Evolutionary conservation across 2,329 filamentous ascomycete species (phyloP).

Genomic region (Exophiala lecanii-corni): DNA sequence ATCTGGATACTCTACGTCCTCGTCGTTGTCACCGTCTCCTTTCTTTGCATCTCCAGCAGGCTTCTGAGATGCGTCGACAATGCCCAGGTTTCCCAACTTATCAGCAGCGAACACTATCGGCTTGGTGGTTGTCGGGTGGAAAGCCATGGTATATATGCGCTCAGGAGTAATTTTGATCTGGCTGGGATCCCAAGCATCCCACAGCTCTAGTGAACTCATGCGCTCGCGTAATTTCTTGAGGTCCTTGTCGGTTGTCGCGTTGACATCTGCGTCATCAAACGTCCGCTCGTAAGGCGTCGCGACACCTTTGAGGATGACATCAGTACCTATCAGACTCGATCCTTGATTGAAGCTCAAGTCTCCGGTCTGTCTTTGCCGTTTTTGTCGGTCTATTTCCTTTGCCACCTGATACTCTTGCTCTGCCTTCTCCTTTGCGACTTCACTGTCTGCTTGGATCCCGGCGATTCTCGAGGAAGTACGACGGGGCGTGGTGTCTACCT

Average conservation of each 20-base stretch:
- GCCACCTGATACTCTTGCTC: constrained; percentile 58
- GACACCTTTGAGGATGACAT: constrained; percentile 57
- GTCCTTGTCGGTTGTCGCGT: constrained; percentile 71
- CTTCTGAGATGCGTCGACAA: constrained; percentile 82
- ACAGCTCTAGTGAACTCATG: constrained; percentile 73
- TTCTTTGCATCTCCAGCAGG: constrained; percentile 35
- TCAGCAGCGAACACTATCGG: constrained; percentile 89
- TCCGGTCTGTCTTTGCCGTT: constrained; percentile 60
- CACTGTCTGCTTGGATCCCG: constrained; percentile 62
- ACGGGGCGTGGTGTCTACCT: constrained; percentile 50
- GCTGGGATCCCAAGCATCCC: constrained; percentile 77
- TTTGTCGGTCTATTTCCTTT: constrained; percentile 55
- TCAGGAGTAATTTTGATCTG: constrained; percentile 92
- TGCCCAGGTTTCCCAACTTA: constrained; percentile 83
- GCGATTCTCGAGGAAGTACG: constrained; percentile 59
- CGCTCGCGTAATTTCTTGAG: constrained; percentile 68
- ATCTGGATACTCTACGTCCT: constrained; percentile 61
- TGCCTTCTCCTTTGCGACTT: constrained; percentile 64
- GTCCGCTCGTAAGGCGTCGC: constrained; percentile 79
- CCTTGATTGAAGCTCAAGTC: constrained; percentile 72
- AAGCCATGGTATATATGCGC: constrained; percentile 76
- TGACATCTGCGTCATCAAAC: constrained; percentile 78
- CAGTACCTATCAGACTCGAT: constrained; percentile 61
- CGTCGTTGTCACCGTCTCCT: constrained; percentile 55
- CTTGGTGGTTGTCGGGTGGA: constrained; percentile 83